A percentile compares a stretch with the other conserved stretches of the same genome.
Evolutionary conservation across 2,329 filamentous ascomycete genomes (phyloP).

Genomic region (Neofusicoccum laricinum): DNA sequence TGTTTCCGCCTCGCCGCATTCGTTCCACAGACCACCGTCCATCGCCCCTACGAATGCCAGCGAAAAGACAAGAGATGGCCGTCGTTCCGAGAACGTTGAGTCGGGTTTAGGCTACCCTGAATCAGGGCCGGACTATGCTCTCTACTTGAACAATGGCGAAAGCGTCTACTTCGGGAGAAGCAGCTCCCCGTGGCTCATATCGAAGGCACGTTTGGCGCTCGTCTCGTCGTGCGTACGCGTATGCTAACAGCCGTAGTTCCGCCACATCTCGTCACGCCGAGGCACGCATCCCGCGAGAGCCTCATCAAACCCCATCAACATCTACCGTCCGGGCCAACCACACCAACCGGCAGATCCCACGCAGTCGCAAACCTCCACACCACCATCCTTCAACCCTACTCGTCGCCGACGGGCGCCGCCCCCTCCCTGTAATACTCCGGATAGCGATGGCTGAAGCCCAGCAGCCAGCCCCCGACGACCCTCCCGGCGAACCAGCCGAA

Average conservation of each 20-base stretch:
- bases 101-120: not conserved
- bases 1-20: not conserved
- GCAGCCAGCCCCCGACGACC: not conserved
- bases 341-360: not conserved
- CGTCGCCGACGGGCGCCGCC: not conserved
- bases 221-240: too few species aligned
- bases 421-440: not conserved
- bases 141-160: not conserved
- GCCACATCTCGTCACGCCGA: too few species aligned
- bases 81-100: not conserved
- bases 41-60: not conserved
- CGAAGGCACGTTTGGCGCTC: not conserved
- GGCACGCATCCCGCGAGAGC: too few species aligned
- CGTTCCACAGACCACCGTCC: not conserved
- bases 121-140: not conserved
- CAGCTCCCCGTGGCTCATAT: constrained; percentile 2
- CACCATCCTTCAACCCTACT: not conserved
- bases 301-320: too few species aligned
- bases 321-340: too few species aligned
- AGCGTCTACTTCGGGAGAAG: constrained; percentile 7
- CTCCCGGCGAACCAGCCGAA: constrained; percentile 1
- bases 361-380: not conserved
- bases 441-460: constrained; percentile 1
- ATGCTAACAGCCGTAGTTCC: not conserved
- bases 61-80: not conserved